Percentiles rank a stretch among this genome's conserved stretches.
Evolutionary conservation across 106 monocot species (phyloP).

Genomic region (Apostasia shenzhenica): DNA sequence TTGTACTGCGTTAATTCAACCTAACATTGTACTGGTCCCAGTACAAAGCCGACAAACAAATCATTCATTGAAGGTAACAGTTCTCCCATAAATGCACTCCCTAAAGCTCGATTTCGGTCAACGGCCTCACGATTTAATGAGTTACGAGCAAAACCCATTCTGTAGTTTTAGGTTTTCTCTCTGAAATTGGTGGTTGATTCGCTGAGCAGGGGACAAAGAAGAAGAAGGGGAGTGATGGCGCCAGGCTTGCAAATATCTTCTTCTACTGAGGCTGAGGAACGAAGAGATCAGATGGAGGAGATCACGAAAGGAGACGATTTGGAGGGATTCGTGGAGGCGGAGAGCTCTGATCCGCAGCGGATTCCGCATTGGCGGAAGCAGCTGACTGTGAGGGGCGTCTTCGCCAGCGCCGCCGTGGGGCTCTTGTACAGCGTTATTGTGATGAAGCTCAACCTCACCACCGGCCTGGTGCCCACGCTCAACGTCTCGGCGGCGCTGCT

Average conservation of each 20-base stretch:
- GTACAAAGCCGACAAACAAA: neutral
- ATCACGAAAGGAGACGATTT: conserved; percentile 7
- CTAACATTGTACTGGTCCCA: neutral
- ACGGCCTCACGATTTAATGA: neutral
- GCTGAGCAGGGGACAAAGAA: neutral
- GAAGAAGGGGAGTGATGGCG: neutral
- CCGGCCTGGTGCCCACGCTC: conserved; percentile 25
- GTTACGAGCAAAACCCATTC: neutral
- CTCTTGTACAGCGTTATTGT: conserved; percentile 19
- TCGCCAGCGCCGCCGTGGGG: conserved; percentile 13
- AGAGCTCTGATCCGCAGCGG: neutral
- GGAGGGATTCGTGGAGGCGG: conserved; percentile 1
- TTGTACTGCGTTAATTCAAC: neutral
- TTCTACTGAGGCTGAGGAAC: neutral
- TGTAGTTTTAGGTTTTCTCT: no score
- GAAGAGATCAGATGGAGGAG: neutral
- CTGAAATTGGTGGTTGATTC: no score
- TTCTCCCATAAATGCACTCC: no score
- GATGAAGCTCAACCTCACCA: conserved; percentile 24
- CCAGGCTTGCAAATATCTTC: no score
- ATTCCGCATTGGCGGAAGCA: conserved; percentile 27
- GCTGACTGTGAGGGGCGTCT: conserved; percentile 14
- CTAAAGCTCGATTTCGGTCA: no score
- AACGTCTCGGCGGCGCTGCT: conserved; percentile 28
- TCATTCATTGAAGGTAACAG: neutral